Evolutionary conservation across 148 eudicot species (phyloP).

Genomic region (Fagopyrum esculentum): DNA sequence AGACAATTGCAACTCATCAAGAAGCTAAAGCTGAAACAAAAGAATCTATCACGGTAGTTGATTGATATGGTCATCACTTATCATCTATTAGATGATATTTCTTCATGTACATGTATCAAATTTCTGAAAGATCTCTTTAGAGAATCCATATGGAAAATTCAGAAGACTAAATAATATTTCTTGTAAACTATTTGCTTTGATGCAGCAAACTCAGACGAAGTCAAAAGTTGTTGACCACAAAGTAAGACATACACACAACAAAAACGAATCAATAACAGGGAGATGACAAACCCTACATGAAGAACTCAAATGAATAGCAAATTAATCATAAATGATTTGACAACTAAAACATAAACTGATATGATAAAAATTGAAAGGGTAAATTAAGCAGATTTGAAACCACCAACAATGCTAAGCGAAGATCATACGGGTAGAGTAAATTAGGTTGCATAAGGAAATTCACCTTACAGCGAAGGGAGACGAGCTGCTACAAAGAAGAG

Average conservation of each 20-base stretch:
- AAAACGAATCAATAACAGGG: too few species aligned
- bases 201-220: background rate
- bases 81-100: too few species aligned
- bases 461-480: constrained; percentile 3
- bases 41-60: too few species aligned
- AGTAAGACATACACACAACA: background rate
- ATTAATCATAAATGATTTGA: background rate
- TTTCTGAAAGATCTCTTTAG: too few species aligned
- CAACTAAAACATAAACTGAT: background rate
- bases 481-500: background rate
- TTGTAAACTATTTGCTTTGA: too few species aligned
- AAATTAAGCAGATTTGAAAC: background rate
- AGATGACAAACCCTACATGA: background rate
- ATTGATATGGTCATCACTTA: too few species aligned
- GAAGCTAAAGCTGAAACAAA: too few species aligned
- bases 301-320: background rate
- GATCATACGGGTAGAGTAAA: background rate
- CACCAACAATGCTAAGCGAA: background rate
- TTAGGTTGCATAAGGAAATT: background rate
- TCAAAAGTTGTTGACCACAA: background rate
- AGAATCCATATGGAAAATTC: too few species aligned
- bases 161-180: too few species aligned
- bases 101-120: too few species aligned
- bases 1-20: background rate
- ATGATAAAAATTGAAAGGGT: too few species aligned